phyloP scores from a whole-genome alignment of 805 yeast species.

The Hemisphaericaspora nanyangensis region DNA sequence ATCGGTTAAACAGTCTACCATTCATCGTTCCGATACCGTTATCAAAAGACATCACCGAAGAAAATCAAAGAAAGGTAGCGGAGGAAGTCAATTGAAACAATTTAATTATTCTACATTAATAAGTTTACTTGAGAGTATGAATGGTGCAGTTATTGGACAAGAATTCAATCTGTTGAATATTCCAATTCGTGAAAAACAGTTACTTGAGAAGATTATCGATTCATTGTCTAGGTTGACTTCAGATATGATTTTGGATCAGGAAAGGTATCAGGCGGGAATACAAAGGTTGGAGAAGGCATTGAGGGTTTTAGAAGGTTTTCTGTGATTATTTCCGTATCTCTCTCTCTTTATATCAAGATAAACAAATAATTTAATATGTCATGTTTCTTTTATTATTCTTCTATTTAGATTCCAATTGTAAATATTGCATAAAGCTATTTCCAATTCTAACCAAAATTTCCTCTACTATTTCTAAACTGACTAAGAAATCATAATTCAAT shows the following conservation, averaged over 20 bases:
- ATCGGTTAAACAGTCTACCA: conserved; percentile 29
- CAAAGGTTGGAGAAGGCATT: conserved; percentile 77
- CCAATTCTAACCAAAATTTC: conserved; percentile 29
- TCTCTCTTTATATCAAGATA: not conserved
- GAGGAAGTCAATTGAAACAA: conserved; percentile 23
- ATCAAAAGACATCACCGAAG: conserved; percentile 17
- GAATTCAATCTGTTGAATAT: conserved; percentile 73
- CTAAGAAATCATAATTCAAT: conserved; percentile 37
- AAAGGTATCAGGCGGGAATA: conserved; percentile 75
- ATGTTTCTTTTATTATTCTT: conserved; percentile 28
- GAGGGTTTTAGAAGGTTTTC: conserved; percentile 79
- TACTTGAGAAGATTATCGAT: conserved; percentile 82
- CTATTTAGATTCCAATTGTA: conserved; percentile 8
- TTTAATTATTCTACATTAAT: conserved; percentile 45
- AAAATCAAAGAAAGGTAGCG: conserved; percentile 8
- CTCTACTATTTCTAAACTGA: conserved; percentile 21
- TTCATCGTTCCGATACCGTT: conserved; percentile 9
- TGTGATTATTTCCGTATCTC: conserved; percentile 15
- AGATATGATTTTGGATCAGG: conserved; percentile 85
- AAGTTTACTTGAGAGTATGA: conserved; percentile 51
- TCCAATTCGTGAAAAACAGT: conserved; percentile 70
- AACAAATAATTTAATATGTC: too few species aligned
- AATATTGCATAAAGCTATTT: conserved; percentile 20
- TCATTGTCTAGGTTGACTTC: conserved; percentile 81
- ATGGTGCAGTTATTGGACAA: conserved; percentile 59